Evolutionary conservation across 2,329 filamentous ascomycete genomes (phyloP).

Genomic region (Lecanicillium sp.): DNA sequence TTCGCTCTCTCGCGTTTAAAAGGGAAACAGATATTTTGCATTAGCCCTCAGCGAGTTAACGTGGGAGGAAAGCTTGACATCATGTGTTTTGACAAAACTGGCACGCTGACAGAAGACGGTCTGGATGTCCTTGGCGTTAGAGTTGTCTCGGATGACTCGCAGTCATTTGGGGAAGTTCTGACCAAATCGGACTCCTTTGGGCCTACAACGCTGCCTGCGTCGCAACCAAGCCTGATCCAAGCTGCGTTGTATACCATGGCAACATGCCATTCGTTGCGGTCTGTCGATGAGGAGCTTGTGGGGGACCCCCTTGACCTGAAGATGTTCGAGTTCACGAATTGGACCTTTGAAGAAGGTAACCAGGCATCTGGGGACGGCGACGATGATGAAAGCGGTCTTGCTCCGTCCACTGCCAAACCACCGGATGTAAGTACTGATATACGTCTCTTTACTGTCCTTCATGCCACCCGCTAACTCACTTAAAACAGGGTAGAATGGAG

Average conservation of each 20-base stretch:
- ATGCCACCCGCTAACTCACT: constrained; percentile 7
- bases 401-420: constrained; percentile 83
- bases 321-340: constrained; percentile 96
- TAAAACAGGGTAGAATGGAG: constrained; percentile 56
- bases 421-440: constrained; percentile 52
- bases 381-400: constrained; percentile 67
- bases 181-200: constrained; percentile 57
- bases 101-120: constrained; percentile 95
- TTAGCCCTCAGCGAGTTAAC: constrained; percentile 94
- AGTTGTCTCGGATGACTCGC: constrained; percentile 58
- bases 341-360: constrained; percentile 85
- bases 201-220: constrained; percentile 27
- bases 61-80: constrained; percentile 93
- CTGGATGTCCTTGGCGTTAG: constrained; percentile 87
- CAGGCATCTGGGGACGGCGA: constrained; percentile 58
- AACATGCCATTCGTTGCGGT: constrained; percentile 86
- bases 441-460: constrained; percentile 24
- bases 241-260: constrained; percentile 91
- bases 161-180: constrained; percentile 70
- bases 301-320: constrained; percentile 94
- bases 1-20: constrained; percentile 86
- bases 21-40: constrained; percentile 90
- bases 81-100: constrained; percentile 97
- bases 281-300: constrained; percentile 81
- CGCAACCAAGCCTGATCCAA: constrained; percentile 31